These are phyloP conservation scores for Zasmidium citrigriseum DNA, from an alignment of 2,329 filamentous ascomycete species.

Conservation along the genomic window DNA sequence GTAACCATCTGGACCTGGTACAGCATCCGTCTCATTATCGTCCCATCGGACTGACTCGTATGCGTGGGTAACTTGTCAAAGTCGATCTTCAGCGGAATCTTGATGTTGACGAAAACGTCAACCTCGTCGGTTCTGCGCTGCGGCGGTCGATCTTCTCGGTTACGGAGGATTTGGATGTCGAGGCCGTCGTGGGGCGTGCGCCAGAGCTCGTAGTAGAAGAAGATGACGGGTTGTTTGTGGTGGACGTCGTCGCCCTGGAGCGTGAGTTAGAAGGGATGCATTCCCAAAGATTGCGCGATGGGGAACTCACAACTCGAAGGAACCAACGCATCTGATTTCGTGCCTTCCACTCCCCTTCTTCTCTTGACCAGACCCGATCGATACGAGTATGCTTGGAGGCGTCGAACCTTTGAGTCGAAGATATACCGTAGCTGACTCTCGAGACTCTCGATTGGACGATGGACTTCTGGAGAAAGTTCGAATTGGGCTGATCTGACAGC, in stretches of 20 bases:
- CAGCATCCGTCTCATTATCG: neutral
- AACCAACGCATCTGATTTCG: neutral
- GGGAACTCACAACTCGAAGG: neutral
- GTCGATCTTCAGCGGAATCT: neutral
- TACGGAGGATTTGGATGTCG: neutral
- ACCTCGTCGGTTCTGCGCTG: neutral
- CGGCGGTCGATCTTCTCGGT: neutral
- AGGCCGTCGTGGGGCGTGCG: neutral
- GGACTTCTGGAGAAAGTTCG: neutral
- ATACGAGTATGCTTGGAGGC: neutral
- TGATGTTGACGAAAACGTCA: neutral
- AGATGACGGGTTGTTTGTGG: neutral
- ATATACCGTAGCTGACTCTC: neutral
- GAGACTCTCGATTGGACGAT: neutral
- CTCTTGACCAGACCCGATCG: neutral
- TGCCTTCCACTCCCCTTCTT: neutral
- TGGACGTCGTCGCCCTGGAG: neutral
- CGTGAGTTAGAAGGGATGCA: neutral
- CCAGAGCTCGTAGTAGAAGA: neutral
- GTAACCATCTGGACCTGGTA: neutral
- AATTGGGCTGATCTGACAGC: neutral
- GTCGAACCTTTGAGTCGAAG: neutral
- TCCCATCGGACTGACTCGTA: neutral
- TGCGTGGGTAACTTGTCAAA: neutral
- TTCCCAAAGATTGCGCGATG: neutral